Evolutionary conservation across 805 yeast species (phyloP), one percentile per base, ranked within the genome.

Genomic region (Pichia californica): DNA sequence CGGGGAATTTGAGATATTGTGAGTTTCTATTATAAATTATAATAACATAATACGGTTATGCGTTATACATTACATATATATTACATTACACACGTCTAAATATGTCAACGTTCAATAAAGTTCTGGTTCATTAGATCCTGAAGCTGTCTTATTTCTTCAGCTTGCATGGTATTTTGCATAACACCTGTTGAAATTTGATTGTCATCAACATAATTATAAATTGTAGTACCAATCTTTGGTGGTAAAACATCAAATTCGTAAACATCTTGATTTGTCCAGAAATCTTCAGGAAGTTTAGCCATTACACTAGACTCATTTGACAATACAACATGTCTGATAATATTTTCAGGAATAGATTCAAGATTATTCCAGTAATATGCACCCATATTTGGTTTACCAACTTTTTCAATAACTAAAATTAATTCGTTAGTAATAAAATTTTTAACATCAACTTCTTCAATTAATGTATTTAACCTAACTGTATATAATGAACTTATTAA

Each of bases 191-290:
- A 70, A 37, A 75, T 64, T 18, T 70, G 52, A 31, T 69, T 67
- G 38, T 70, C 74, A 52, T 75, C 76, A 15, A 75, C 69, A 51
- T 69, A 68, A 46, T 71, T 67, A 21, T 65, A 55, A 29, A 73
- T 57, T n/a, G 59, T 57, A 2, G 66, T 72, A 18, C 79, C 77
- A 7, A 63, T 61, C 16, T 53, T 53, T 1, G 94, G 93, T 2
- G 94, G 89, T 19, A 84, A 58, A 2, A 82, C 73, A 59, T 84
- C 94, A 55, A 74, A 84, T 51, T 84, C 94, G 54, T 67, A 77
- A 14, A 79, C 70, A 43, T 81, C 82, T 43, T 79, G 70, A 21
- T 73, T 57, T 2, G 73, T 71, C 84, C 88, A 84, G 20, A 82
- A 69, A 2, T 61, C 52, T 21, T 69, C 54, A 1, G 94, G 94